Conservation (phyloP, 1,139 yeast species). For the Candida sp. region DNA sequence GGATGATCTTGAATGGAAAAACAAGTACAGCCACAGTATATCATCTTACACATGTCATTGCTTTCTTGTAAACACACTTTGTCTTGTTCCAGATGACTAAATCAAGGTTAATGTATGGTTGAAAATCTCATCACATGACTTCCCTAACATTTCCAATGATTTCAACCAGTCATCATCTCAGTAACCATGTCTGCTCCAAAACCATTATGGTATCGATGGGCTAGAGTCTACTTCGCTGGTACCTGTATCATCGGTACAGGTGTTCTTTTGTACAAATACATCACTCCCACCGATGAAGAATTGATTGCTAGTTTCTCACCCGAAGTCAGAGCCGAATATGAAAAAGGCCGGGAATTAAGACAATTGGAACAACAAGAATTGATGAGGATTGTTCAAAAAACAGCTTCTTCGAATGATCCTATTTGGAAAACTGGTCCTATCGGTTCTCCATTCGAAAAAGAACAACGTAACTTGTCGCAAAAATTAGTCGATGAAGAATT, state of each 20-base stretch:
- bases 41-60: too few relatives aligned
- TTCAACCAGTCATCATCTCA: background rate
- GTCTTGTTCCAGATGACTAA: too few relatives aligned
- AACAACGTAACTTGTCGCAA: slow-evolving; percentile 28
- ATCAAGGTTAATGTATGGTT: too few relatives aligned
- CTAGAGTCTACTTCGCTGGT: slow-evolving; percentile 50
- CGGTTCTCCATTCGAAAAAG: slow-evolving; percentile 58
- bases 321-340: slow-evolving; percentile 75
- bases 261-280: slow-evolving; percentile 58
- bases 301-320: slow-evolving; percentile 75
- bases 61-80: too few relatives aligned
- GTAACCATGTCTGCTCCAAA: slow-evolving; percentile 12
- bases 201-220: slow-evolving; percentile 58
- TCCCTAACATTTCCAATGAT: background rate
- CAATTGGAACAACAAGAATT: slow-evolving; percentile 63
- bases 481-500: slow-evolving; percentile 46
- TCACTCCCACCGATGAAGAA: slow-evolving; percentile 84
- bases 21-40: too few relatives aligned
- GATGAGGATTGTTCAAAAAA: slow-evolving; percentile 60
- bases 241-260: slow-evolving; percentile 71
- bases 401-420: slow-evolving; percentile 67
- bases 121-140: background rate
- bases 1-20: background rate
- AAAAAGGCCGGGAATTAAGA: slow-evolving; percentile 59
- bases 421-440: slow-evolving; percentile 78